These are phyloP conservation scores for Annulohypoxylon maeteangense DNA, from an alignment of 495 filamentous ascomycete genomes.

Conservation along the genomic window DNA sequence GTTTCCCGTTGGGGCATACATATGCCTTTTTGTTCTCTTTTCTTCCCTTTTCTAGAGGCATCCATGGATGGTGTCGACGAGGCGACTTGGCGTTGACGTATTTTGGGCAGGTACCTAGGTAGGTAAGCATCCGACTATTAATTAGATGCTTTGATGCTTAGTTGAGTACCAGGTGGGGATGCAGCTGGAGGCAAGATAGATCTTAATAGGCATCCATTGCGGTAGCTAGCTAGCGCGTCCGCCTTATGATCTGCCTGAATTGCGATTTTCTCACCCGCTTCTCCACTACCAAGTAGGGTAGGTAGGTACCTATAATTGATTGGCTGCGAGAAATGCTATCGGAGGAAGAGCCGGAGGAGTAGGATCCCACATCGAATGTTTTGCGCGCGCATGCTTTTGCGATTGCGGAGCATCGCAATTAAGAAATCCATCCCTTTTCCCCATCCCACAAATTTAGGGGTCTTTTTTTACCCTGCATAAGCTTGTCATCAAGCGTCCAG, in stretches of 20 bases:
- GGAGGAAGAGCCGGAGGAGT: constrained; percentile 31
- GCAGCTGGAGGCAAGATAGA: neutral
- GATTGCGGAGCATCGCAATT: constrained; percentile 41
- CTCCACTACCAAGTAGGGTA: too few species aligned
- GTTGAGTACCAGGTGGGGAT: too few species aligned
- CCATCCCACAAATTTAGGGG: constrained; percentile 32
- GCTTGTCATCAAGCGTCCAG: constrained; percentile 29
- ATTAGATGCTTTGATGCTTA: neutral
- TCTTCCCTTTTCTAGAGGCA: neutral
- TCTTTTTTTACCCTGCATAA: constrained; percentile 34
- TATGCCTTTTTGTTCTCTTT: neutral
- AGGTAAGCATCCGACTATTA: neutral
- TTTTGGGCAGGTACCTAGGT: neutral
- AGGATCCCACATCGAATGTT: constrained; percentile 18
- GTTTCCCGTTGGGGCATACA: constrained; percentile 17
- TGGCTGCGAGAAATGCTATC: constrained; percentile 7
- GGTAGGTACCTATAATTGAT: constrained; percentile 19
- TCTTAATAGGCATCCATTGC: constrained; percentile 24
- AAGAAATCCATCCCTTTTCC: constrained; percentile 34
- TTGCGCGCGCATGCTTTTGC: constrained; percentile 15
- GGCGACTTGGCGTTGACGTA: neutral
- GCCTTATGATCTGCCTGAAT: constrained; percentile 39
- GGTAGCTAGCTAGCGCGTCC: constrained; percentile 15
- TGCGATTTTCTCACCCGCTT: constrained; percentile 8
- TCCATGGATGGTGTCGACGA: neutral